phyloP scores from a whole-genome alignment of 2,329 filamentous ascomycete genomes.

The Tothia fuscella region DNA sequence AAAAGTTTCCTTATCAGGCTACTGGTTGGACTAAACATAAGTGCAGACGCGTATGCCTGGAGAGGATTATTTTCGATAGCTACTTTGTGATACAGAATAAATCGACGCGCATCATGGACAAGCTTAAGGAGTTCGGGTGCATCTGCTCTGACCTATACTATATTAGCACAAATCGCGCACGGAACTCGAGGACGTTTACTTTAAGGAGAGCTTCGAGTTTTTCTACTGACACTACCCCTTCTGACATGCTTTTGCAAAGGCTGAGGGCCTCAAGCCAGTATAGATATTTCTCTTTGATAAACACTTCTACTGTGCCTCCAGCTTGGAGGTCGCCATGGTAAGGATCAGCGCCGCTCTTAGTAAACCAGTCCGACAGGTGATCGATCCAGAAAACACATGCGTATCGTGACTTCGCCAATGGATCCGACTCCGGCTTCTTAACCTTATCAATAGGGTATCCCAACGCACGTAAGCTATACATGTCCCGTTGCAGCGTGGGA shows the following conservation, averaged over 20 bases:
- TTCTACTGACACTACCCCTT: conserved; percentile 13
- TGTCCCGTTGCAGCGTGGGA: conserved; percentile 16
- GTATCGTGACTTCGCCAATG: conserved; percentile 17
- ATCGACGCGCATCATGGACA: conserved; percentile 21
- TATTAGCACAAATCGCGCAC: neutral
- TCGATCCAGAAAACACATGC: conserved; percentile 25
- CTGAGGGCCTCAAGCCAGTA: conserved; percentile 15
- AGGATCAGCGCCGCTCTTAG: neutral
- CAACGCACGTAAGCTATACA: conserved; percentile 15
- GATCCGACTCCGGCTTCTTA: conserved; percentile 16
- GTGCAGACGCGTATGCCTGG: conserved; percentile 23
- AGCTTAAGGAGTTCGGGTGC: conserved; percentile 9
- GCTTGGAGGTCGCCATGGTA: neutral
- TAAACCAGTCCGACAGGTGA: conserved; percentile 17
- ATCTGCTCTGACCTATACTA: neutral
- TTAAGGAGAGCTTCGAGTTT: conserved; percentile 11
- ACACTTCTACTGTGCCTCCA: conserved; percentile 9
- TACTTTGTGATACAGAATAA: conserved; percentile 19
- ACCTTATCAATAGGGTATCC: conserved; percentile 15
- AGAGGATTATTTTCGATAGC: conserved; percentile 23
- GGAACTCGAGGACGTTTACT: conserved; percentile 2
- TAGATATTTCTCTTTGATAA: conserved; percentile 12
- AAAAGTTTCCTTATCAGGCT: conserved; percentile 19
- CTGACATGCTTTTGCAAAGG: conserved; percentile 13
- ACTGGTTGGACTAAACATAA: conserved; percentile 21